phyloP scores from a whole-genome alignment of 1,284 basidiomycete genomes.

The Sporisorium sorghi region DNA sequence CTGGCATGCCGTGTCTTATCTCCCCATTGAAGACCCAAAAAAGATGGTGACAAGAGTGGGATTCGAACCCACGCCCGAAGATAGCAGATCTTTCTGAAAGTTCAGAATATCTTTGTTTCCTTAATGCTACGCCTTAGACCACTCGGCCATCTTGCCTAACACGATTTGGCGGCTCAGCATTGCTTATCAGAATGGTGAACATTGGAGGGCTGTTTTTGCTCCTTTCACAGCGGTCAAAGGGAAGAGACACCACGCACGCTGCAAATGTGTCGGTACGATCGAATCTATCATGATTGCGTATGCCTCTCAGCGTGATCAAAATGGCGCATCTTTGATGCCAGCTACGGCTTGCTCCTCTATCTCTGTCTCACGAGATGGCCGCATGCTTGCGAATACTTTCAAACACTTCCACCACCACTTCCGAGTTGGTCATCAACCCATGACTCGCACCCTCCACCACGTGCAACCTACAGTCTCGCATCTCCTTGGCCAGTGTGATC shows the following conservation, averaged over 20 bases:
- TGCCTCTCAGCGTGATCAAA: neutral
- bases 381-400: slow-evolving; percentile 48
- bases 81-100: slow-evolving; percentile 38
- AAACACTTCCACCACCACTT: slow-evolving; percentile 57
- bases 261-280: too few species aligned
- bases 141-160: slow-evolving; percentile 64
- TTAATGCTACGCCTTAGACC: slow-evolving; percentile 65
- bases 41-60: slow-evolving; percentile 62
- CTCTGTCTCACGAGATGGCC: neutral
- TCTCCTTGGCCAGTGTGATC: slow-evolving; percentile 87
- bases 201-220: too few species aligned
- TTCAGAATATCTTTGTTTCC: slow-evolving; percentile 49
- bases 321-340: neutral
- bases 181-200: too few species aligned
- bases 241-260: too few species aligned
- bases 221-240: too few species aligned
- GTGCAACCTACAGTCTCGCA: slow-evolving; percentile 82
- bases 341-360: neutral
- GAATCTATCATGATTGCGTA: neutral
- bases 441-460: slow-evolving; percentile 90
- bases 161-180: too few species aligned
- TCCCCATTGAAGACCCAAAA: too few species aligned
- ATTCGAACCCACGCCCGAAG: slow-evolving; percentile 69
- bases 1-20: too few species aligned
- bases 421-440: slow-evolving; percentile 82